phyloP scores from a whole-genome alignment of 2,329 filamentous ascomycete genomes.

The Fusarium staphyleae region DNA sequence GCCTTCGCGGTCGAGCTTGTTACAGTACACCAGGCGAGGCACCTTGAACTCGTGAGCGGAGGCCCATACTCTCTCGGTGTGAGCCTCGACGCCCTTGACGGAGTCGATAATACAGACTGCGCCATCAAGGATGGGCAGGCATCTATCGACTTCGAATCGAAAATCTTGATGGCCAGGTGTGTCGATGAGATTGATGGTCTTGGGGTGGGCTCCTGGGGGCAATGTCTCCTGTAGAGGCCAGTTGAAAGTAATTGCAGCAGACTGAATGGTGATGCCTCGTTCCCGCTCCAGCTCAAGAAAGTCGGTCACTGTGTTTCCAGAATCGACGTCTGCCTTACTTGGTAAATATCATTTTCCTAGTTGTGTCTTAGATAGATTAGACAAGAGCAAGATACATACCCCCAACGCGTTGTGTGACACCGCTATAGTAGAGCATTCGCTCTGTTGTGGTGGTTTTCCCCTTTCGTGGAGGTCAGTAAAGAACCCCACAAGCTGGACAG shows the following conservation, averaged over 20 bases:
- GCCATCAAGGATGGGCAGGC: slow-evolving; percentile 85
- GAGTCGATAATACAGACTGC: slow-evolving; percentile 93
- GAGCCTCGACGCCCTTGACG: slow-evolving; percentile 92
- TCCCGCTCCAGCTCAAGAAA: slow-evolving; percentile 92
- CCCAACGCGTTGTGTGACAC: slow-evolving; percentile 85
- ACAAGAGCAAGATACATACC: slow-evolving; percentile 47
- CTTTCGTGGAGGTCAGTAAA: slow-evolving; percentile 44
- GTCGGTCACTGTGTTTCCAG: slow-evolving; percentile 96
- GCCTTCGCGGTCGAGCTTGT: slow-evolving; percentile 80
- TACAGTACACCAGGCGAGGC: slow-evolving; percentile 79
- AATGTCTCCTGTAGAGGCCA: slow-evolving; percentile 74
- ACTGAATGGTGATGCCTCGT: slow-evolving; percentile 96
- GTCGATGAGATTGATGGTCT: slow-evolving; percentile 91
- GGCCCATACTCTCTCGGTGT: slow-evolving; percentile 95
- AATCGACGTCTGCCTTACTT: slow-evolving; percentile 75
- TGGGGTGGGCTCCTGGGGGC: slow-evolving; percentile 52
- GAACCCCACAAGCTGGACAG: fast-evolving
- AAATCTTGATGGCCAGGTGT: slow-evolving; percentile 98
- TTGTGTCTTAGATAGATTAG: neutral
- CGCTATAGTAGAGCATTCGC: slow-evolving; percentile 98
- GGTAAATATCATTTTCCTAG: slow-evolving; percentile 1
- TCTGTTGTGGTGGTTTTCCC: slow-evolving; percentile 99
- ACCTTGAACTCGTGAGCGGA: slow-evolving; percentile 88
- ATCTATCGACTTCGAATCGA: slow-evolving; percentile 93
- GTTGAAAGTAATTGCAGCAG: slow-evolving; percentile 91